Evolutionary conservation across 495 filamentous ascomycete genomes (phyloP).

Genomic region (Xylaria curta): DNA sequence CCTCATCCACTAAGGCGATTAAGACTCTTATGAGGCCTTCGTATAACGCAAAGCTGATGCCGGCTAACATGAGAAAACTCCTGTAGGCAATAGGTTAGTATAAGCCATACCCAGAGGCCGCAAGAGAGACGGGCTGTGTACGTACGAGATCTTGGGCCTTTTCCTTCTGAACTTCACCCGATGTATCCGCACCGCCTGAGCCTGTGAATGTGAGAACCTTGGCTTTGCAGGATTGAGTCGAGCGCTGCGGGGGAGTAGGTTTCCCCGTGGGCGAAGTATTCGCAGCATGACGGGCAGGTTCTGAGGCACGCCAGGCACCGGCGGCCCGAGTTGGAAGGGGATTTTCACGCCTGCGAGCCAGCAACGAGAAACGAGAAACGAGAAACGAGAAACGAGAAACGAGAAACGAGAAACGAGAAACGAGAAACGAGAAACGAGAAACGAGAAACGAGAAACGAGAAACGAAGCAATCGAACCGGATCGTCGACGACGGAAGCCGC

Average conservation of each 20-base stretch:
- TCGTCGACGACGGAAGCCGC: neutral
- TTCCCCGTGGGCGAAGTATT: conserved; percentile 39
- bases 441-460: no score
- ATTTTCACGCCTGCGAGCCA: conserved; percentile 6
- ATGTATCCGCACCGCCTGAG: conserved; percentile 36
- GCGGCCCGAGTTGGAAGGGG: conserved; percentile 39
- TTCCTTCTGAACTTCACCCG: conserved; percentile 40
- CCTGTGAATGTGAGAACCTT: neutral
- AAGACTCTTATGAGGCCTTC: conserved; percentile 44
- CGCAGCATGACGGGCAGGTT: conserved; percentile 43
- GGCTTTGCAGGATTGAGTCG: conserved; percentile 23
- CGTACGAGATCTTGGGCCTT: conserved; percentile 33
- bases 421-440: no score
- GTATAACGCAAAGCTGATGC: conserved; percentile 47
- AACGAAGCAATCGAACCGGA: neutral
- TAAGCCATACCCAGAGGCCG: neutral
- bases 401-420: no score
- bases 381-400: no score
- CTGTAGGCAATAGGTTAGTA: conserved; percentile 26
- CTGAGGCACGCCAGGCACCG: conserved; percentile 43
- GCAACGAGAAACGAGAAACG: conserved; percentile 5
- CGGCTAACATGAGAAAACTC: conserved; percentile 39
- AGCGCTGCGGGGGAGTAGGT: conserved; percentile 27
- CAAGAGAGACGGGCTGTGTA: conserved; percentile 18
- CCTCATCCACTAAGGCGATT: conserved; percentile 30